Conservation (phyloP, 1,284 basidiomycete genomes). For the Trichosporon ovoides region DNA sequence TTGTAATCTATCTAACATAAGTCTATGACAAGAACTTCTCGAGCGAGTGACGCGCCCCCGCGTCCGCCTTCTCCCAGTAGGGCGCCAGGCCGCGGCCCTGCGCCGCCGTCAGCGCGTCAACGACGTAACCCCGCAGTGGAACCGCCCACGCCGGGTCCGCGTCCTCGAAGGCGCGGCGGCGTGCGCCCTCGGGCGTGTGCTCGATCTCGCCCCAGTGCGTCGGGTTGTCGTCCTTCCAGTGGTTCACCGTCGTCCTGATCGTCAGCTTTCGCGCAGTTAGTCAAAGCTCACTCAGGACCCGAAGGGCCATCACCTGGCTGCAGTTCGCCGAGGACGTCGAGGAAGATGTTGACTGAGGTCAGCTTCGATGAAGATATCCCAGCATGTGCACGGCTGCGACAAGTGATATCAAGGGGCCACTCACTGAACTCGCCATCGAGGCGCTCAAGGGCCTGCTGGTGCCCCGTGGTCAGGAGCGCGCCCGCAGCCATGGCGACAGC, state of each 20-base stretch:
- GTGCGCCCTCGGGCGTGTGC: slow-evolving; percentile 36
- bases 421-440: slow-evolving; percentile 47
- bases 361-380: slow-evolving; percentile 43
- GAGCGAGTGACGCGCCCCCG: slow-evolving; percentile 37
- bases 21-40: slow-evolving; percentile 35
- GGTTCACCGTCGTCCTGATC: slow-evolving; percentile 22
- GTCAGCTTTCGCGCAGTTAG: slow-evolving; percentile 5
- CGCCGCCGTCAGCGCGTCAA: slow-evolving; percentile 37
- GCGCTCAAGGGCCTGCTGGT: slow-evolving; percentile 65
- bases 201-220: slow-evolving; percentile 37
- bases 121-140: slow-evolving; percentile 38
- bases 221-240: slow-evolving; percentile 38
- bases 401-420: slow-evolving; percentile 6
- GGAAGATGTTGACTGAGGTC: slow-evolving; percentile 78
- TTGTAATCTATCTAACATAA: background rate
- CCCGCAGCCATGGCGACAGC: slow-evolving; percentile 47
- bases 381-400: slow-evolving; percentile 60
- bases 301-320: slow-evolving; percentile 56
- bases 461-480: slow-evolving; percentile 55
- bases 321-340: slow-evolving; percentile 81
- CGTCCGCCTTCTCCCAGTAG: slow-evolving; percentile 48
- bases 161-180: slow-evolving; percentile 37
- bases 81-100: slow-evolving; percentile 39
- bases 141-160: slow-evolving; percentile 40
- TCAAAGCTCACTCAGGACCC: slow-evolving; percentile 30